Conservation (phyloP, 345 rosid species). For the Ceriops zippeliana region DNA sequence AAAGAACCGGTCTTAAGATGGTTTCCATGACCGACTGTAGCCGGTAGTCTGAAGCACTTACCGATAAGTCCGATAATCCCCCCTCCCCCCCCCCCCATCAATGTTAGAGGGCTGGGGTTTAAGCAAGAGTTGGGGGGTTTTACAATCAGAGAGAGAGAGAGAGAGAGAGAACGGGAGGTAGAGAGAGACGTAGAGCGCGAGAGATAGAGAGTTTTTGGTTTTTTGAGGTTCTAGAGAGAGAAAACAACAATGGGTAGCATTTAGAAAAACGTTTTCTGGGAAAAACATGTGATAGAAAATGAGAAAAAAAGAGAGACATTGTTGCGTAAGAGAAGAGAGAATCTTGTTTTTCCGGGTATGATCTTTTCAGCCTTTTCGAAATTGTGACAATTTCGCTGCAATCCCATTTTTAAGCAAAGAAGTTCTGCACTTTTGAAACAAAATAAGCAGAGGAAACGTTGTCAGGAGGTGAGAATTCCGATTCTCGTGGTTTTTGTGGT, state of each 20-base stretch:
- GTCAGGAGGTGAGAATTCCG: constrained; percentile 32
- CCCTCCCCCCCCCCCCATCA: neutral
- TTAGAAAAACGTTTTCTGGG: constrained; percentile 25
- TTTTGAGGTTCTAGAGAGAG: neutral
- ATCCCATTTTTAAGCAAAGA: constrained; percentile 1
- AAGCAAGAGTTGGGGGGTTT: constrained; percentile 22
- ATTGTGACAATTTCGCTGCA: constrained; percentile 20
- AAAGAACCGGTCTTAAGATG: constrained; percentile 6
- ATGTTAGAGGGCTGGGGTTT: constrained; percentile 27
- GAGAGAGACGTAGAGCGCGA: neutral
- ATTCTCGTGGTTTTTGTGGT: constrained; percentile 9
- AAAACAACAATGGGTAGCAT: constrained; percentile 11
- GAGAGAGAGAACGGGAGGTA: neutral
- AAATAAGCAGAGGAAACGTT: constrained; percentile 5
- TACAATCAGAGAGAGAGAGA: constrained; percentile 5
- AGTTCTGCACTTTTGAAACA: constrained; percentile 12
- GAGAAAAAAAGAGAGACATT: constrained; percentile 17
- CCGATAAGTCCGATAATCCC: constrained; percentile 14
- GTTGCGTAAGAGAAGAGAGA: constrained; percentile 16
- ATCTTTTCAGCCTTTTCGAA: constrained; percentile 11
- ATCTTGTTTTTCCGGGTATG: constrained; percentile 16
- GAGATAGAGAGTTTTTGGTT: neutral
- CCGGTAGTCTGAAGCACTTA: neutral
- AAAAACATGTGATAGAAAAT: constrained; percentile 44
- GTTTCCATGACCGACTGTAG: neutral